Evolutionary conservation across 139 green algal genomes (phyloP), one percentile per base, ranked within the genome.

Genomic region (Tetradesmus obliquus): DNA sequence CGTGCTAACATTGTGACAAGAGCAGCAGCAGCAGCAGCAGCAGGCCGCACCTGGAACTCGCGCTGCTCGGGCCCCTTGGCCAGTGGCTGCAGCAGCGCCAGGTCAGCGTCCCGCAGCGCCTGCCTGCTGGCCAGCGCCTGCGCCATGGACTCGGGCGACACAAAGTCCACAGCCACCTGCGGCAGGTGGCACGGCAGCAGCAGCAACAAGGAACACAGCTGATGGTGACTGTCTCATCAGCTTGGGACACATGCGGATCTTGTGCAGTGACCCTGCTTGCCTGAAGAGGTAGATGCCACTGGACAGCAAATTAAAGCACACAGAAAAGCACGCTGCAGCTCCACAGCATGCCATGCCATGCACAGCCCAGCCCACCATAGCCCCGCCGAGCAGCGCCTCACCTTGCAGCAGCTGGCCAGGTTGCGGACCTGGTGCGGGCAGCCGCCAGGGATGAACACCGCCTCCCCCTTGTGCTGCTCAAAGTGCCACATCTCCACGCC

Each of bases 401-500:
- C 94, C 92, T 98, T 98, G 82, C 96, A 96, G 93, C 94, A 96
- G 72, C 86, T 90, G 58, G 91, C 91, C 86, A 96, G 88, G 92
- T 97, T 97, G 86, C 95, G 91, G 32, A 98, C 97, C 94, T 99
- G 97, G 93, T 99, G 98, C 1, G 97, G 94, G 91, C 96, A 99
- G 62, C 97, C 97, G 10, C 94, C 95, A 2, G 98, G 98, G 54
- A 99, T 97, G 89, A 98, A 97, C 74, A 99, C 98, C 0, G 95
- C 98, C 88, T 99, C 98, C 5, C 93, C 88, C 58, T 92, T 55
- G 92, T 99, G 71, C 95, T 98, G 97, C 91, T 96, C 92, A 89
- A 98, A 98, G 82, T 95, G 93, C 96, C 96, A 98, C 20, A 95
- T 81, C 58, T 94, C 74, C 19, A 97, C 91, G 93, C 84, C 95